A percentile compares a stretch with the other conserved stretches of the same genome.
phyloP scores from a whole-genome alignment of 257 asterid species.

The Dorcoceras hygrometricum region DNA sequence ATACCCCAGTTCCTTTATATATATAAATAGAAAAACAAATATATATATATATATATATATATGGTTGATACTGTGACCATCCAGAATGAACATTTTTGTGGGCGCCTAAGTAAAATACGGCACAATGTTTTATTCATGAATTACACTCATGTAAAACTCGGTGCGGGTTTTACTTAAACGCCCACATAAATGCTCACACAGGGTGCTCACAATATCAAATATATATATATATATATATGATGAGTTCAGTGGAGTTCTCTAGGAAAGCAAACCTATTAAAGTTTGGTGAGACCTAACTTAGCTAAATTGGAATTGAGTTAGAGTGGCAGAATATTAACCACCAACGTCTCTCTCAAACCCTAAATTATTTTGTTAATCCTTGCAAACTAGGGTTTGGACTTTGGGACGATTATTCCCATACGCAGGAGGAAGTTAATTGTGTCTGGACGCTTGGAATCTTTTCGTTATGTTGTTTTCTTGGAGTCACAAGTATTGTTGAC shows the following conservation, averaged over 20 bases:
- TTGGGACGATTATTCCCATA: background rate
- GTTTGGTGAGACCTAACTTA: constrained; percentile 16
- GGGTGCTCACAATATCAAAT: too few relatives aligned
- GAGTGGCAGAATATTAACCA: background rate
- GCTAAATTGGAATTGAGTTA: background rate
- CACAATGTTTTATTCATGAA: too few relatives aligned
- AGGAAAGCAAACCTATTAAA: constrained; percentile 15
- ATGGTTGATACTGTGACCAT: too few relatives aligned
- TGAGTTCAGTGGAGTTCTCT: constrained; percentile 12
- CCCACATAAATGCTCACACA: too few relatives aligned
- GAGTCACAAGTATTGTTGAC: background rate
- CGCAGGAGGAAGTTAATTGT: background rate
- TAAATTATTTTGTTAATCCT: background rate
- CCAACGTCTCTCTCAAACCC: background rate
- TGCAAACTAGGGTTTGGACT: background rate
- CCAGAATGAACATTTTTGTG: too few relatives aligned
- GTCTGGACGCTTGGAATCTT: background rate
- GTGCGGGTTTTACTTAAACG: too few relatives aligned
- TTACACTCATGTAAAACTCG: too few relatives aligned
- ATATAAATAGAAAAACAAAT: too few relatives aligned
- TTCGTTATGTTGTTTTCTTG: background rate
- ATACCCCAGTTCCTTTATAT: too few relatives aligned
- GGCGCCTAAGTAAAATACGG: too few relatives aligned
- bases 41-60: too few relatives aligned
- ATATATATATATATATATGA: too few relatives aligned